Conservation (phyloP, 495 filamentous ascomycete species). For the Chaetomium tenue region DNA sequence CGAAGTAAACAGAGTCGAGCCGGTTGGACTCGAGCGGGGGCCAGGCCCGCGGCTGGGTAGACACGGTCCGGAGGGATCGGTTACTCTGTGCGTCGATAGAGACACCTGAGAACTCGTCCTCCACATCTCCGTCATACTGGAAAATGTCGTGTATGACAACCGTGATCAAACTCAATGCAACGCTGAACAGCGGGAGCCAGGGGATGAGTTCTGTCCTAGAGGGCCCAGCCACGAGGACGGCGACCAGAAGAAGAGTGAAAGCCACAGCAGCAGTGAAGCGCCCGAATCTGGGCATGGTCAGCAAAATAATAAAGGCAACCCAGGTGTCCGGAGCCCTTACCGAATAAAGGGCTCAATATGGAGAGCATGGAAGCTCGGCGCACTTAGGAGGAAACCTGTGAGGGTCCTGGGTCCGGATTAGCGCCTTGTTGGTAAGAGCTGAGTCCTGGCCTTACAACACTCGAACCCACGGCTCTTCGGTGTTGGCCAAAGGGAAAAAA, state of each 20-base stretch:
- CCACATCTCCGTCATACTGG: not conserved
- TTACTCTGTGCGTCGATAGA: conserved; percentile 23
- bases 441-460: conserved; percentile 32
- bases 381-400: conserved; percentile 29
- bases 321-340: conserved; percentile 11
- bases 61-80: conserved; percentile 9
- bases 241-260: conserved; percentile 24
- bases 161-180: conserved; percentile 24
- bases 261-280: conserved; percentile 25
- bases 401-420: conserved; percentile 27
- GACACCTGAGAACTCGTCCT: conserved; percentile 18
- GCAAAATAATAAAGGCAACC: not conserved
- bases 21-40: conserved; percentile 18
- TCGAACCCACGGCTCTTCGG: conserved; percentile 29
- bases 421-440: conserved; percentile 4
- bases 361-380: conserved; percentile 25
- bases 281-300: conserved; percentile 23
- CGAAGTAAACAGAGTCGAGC: conserved; percentile 16
- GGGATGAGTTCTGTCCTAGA: conserved; percentile 27
- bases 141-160: conserved; percentile 22
- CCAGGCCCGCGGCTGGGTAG: not conserved
- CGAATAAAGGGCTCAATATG: conserved; percentile 26
- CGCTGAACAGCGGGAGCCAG: conserved; percentile 31
- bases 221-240: conserved; percentile 22
- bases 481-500: conserved; percentile 31